Percentiles rank a stretch among this genome's conserved stretches.
These are phyloP conservation scores for Auriscalpium orientale DNA, from an alignment of 768 basidiomycete species.

Conservation along the genomic window DNA sequence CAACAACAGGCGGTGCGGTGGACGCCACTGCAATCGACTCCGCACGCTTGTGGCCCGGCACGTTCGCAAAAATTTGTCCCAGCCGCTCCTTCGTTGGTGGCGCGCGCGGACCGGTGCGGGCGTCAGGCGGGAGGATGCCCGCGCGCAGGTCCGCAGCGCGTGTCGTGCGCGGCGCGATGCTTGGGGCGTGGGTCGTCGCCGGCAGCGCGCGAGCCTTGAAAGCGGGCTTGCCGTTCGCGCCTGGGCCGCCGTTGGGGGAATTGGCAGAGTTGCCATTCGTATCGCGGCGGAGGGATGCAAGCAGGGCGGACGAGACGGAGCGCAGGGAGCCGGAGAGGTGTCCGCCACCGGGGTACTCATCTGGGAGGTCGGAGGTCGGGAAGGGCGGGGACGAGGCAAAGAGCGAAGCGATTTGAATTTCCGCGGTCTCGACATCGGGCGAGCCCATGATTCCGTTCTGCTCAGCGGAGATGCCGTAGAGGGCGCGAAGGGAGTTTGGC, in stretches of 20 bases:
- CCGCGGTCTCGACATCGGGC: conserved; percentile 57
- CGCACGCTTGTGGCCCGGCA: conserved; percentile 75
- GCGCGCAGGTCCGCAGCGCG: conserved; percentile 68
- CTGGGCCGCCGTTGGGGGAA: conserved; percentile 36
- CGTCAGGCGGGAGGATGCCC: conserved; percentile 40
- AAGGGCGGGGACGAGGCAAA: conserved; percentile 83
- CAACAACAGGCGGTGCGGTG: conserved; percentile 61
- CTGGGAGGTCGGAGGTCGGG: conserved; percentile 56
- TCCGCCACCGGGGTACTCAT: conserved; percentile 30
- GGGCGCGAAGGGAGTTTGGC: conserved; percentile 63
- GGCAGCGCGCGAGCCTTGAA: conserved; percentile 71
- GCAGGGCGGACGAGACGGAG: conserved; percentile 40
- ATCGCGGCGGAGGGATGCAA: conserved; percentile 35
- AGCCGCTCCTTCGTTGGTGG: conserved; percentile 55
- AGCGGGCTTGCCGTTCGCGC: conserved; percentile 29
- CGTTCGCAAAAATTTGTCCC: conserved; percentile 61
- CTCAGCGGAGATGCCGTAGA: conserved; percentile 46
- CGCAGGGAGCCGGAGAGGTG: conserved; percentile 25
- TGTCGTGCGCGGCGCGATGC: conserved; percentile 72
- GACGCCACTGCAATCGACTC: conserved; percentile 66
- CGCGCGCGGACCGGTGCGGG: conserved; percentile 34
- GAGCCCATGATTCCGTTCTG: conserved; percentile 75
- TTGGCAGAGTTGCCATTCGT: conserved; percentile 35
- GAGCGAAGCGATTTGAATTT: conserved; percentile 69
- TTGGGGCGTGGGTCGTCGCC: conserved; percentile 48